Percentiles rank a stretch among this genome's conserved stretches.
Evolutionary conservation across 192 early-diverging fungal species (phyloP).

Genomic region (Rhizophagus clarus): DNA sequence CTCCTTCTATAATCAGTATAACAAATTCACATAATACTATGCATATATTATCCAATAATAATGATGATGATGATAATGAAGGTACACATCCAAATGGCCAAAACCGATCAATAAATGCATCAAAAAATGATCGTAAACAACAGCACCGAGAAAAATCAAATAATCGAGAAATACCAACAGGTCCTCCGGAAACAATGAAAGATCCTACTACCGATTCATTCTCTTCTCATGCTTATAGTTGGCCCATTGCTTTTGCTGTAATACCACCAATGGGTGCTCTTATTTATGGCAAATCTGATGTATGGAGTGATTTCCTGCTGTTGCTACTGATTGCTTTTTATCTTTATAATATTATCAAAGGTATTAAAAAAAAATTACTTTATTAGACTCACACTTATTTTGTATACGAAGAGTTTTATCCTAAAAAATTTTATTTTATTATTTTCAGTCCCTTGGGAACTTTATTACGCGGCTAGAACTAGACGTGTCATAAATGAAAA

Average conservation of each 20-base stretch:
- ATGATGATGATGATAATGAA: conserved; percentile 20
- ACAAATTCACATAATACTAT: neutral
- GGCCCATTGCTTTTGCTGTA: conserved; percentile 62
- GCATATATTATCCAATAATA: conserved; percentile 15
- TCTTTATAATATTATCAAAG: conserved; percentile 63
- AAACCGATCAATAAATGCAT: neutral
- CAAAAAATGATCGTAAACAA: neutral
- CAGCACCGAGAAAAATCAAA: neutral
- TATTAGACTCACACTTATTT: neutral
- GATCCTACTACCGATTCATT: conserved; percentile 37
- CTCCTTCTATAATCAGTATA: conserved; percentile 8
- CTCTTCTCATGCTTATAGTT: conserved; percentile 50
- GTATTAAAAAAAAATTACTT: conserved; percentile 37
- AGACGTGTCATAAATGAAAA: conserved; percentile 46
- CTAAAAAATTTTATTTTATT: neutral
- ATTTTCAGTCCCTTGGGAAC: conserved; percentile 58
- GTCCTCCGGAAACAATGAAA: conserved; percentile 31
- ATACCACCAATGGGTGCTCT: conserved; percentile 58
- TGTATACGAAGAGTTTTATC: neutral
- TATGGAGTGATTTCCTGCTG: conserved; percentile 61
- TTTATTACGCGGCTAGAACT: conserved; percentile 56
- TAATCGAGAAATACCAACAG: conserved; percentile 24
- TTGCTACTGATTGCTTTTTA: conserved; percentile 58
- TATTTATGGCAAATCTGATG: conserved; percentile 58
- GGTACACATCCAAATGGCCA: neutral